phyloP scores from a whole-genome alignment of 345 rosid species.

The Melastoma malabathricum region DNA sequence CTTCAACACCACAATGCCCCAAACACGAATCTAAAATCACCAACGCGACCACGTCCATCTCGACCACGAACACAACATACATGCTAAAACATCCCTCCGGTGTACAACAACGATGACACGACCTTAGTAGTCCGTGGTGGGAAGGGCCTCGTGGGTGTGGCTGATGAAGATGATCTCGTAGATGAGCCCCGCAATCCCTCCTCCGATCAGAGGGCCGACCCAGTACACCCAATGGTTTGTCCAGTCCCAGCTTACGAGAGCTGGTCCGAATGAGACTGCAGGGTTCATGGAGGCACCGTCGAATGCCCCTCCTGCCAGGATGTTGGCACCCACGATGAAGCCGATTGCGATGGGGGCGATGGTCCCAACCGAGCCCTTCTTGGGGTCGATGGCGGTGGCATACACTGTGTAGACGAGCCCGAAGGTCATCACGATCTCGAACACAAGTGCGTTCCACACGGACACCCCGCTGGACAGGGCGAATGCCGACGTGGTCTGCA shows the following conservation, averaged over 20 bases:
- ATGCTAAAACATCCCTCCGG: no score
- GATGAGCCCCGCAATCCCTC: slow-evolving; percentile 69
- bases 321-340: slow-evolving; percentile 86
- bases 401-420: slow-evolving; percentile 85
- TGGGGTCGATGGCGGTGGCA: slow-evolving; percentile 86
- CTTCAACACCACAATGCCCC: no score
- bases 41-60: no score
- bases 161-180: slow-evolving; percentile 59
- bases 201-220: slow-evolving; percentile 80
- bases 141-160: slow-evolving; percentile 51
- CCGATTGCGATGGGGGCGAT: slow-evolving; percentile 82
- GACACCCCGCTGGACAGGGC: slow-evolving; percentile 60
- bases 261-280: slow-evolving; percentile 89
- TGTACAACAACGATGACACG: background rate
- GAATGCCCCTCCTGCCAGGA: slow-evolving; percentile 78
- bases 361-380: slow-evolving; percentile 54
- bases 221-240: slow-evolving; percentile 86
- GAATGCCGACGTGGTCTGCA: slow-evolving; percentile 51
- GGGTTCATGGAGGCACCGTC: slow-evolving; percentile 98
- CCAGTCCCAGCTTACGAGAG: slow-evolving; percentile 90
- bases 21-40: no score
- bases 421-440: slow-evolving; percentile 93
- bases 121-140: slow-evolving; percentile 54
- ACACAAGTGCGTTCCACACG: slow-evolving; percentile 63
- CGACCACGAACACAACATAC: no score